These are phyloP conservation scores for Ashbya aceris DNA, from an alignment of 1,139 yeast species.

Conservation along the genomic window DNA sequence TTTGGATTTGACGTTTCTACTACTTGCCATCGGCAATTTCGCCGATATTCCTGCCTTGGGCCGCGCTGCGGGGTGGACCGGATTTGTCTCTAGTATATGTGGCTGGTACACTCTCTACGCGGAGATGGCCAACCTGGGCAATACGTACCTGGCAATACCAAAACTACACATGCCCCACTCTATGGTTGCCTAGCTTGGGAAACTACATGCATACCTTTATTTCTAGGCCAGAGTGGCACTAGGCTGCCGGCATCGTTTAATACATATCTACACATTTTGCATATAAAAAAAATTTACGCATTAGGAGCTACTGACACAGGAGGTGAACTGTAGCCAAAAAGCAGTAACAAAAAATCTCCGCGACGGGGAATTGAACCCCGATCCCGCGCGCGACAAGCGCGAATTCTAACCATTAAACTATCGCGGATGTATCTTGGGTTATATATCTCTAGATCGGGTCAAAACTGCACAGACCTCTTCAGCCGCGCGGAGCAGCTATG, in stretches of 20 bases:
- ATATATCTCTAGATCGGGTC: no score
- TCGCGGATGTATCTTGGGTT: constrained; percentile 20
- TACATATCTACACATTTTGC: no score
- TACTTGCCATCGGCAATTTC: constrained; percentile 50
- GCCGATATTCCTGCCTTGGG: constrained; percentile 37
- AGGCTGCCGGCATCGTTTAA: no score
- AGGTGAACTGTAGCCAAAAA: no score
- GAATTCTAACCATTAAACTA: constrained; percentile 33
- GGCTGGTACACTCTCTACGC: constrained; percentile 65
- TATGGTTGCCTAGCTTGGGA: no score
- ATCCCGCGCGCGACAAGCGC: constrained; percentile 34
- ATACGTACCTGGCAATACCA: constrained; percentile 50
- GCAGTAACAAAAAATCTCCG: constrained; percentile 23
- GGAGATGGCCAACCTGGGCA: constrained; percentile 54
- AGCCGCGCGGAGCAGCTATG: no score
- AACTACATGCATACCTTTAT: no score
- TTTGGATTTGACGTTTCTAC: constrained; percentile 46
- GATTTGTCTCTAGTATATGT: constrained; percentile 47
- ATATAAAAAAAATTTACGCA: no score
- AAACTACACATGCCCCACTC: constrained; percentile 45
- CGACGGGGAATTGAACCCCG: constrained; percentile 35
- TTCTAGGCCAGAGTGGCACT: no score
- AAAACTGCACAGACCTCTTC: no score
- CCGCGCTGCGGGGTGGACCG: constrained; percentile 67
- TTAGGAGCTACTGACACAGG: no score